phyloP scores from a whole-genome alignment of 1,139 yeast species.

The Lodderomyces parapsilosis region DNA sequence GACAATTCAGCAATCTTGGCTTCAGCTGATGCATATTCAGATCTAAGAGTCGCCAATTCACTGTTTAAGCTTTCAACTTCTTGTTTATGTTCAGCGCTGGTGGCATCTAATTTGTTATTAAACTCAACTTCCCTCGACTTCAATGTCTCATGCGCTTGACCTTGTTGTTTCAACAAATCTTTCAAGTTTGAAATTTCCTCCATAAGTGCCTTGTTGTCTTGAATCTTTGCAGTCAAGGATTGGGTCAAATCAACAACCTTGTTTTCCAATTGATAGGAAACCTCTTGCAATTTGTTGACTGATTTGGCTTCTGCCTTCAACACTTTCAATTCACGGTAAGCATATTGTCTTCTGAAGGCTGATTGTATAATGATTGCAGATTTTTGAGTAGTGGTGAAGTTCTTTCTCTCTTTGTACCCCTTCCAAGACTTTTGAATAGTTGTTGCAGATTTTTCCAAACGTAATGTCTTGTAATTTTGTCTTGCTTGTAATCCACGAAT shows the following conservation, averaged over 20 bases:
- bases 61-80: slow-evolving; percentile 54
- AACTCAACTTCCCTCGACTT: slow-evolving; percentile 57
- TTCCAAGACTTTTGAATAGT: slow-evolving; percentile 69
- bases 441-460: slow-evolving; percentile 63
- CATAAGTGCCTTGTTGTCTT: slow-evolving; percentile 74
- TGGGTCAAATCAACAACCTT: slow-evolving; percentile 95
- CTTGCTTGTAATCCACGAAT: slow-evolving; percentile 68
- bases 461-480: slow-evolving; percentile 42
- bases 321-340: slow-evolving; percentile 59
- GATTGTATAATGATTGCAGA: slow-evolving; percentile 76
- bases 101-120: slow-evolving; percentile 43
- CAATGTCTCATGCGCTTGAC: slow-evolving; percentile 55
- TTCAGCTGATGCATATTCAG: slow-evolving; percentile 62
- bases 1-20: slow-evolving; percentile 62
- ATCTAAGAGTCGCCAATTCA: slow-evolving; percentile 56
- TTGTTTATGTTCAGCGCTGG: slow-evolving; percentile 47
- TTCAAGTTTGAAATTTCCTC: slow-evolving; percentile 60
- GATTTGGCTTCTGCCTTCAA: slow-evolving; percentile 86
- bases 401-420: slow-evolving; percentile 52
- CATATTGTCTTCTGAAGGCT: slow-evolving; percentile 72
- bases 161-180: slow-evolving; percentile 55
- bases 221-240: slow-evolving; percentile 70
- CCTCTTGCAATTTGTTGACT: slow-evolving; percentile 85
- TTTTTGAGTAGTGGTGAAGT: slow-evolving; percentile 39
- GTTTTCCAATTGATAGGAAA: slow-evolving; percentile 88